Percentiles rank a stretch among this genome's conserved stretches.
phyloP scores from a whole-genome alignment of 2,329 filamentous ascomycete species.

The Penicillium sp. region DNA sequence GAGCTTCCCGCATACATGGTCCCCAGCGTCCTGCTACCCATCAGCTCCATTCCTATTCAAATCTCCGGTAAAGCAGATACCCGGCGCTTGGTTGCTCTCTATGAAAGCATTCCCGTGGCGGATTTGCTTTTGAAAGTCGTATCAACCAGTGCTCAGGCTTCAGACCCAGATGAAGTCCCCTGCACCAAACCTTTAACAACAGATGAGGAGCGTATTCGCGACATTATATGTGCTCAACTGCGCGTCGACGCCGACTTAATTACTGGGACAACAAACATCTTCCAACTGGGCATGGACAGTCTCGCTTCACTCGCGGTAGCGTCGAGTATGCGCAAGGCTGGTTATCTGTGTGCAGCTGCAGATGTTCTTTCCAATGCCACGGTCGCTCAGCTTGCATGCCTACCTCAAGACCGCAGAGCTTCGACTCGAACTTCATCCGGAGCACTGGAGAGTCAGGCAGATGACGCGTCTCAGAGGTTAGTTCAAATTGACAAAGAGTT shows the following conservation, averaged over 20 bases:
- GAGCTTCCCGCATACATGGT: constrained; percentile 17
- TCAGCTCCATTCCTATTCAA: constrained; percentile 9
- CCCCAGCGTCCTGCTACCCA: constrained; percentile 4
- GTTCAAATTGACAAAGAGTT: not conserved
- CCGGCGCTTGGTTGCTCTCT: constrained; percentile 9
- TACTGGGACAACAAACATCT: not conserved
- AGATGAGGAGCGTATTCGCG: not conserved
- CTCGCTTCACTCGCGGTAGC: constrained; percentile 1
- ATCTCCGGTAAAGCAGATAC: constrained; percentile 16
- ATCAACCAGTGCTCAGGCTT: not conserved
- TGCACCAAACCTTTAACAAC: not conserved
- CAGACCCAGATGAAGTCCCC: not conserved
- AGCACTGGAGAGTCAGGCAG: not conserved
- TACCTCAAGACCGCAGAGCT: not conserved
- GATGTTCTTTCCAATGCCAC: constrained; percentile 4
- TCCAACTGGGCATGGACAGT: constrained; percentile 6
- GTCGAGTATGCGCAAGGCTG: not conserved
- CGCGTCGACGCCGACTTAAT: not conserved
- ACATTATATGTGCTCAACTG: constrained; percentile 2
- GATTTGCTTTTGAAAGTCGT: constrained; percentile 3
- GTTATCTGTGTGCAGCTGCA: not conserved
- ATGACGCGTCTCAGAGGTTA: not conserved
- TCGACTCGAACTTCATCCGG: not conserved
- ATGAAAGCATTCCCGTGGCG: constrained; percentile 9
- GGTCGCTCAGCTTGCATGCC: not conserved